These are phyloP conservation scores for Malania oleifera DNA, from an alignment of 164 flowering plant species.

Conservation along the genomic window DNA sequence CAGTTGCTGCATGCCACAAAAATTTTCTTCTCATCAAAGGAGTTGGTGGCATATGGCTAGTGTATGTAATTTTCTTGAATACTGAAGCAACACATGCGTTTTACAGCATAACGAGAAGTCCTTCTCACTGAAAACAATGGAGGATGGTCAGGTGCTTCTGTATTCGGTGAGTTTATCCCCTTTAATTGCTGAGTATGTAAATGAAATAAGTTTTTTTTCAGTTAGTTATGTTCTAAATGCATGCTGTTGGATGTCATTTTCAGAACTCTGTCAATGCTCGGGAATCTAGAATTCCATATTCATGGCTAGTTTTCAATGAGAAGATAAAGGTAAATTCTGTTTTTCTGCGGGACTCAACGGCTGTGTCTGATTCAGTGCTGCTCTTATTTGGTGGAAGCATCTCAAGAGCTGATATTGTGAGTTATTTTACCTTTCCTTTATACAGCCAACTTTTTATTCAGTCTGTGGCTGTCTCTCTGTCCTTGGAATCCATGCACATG, in stretches of 20 bases:
- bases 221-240: background rate
- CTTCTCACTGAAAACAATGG: conserved; percentile 82
- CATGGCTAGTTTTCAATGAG: conserved; percentile 96
- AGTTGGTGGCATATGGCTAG: too few species aligned
- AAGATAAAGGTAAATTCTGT: conserved; percentile 89
- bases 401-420: conserved; percentile 57
- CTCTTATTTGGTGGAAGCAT: conserved; percentile 90
- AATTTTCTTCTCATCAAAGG: too few species aligned
- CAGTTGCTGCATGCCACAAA: too few species aligned
- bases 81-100: conserved; percentile 9
- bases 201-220: background rate
- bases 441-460: background rate
- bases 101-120: conserved; percentile 81
- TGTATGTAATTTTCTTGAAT: background rate
- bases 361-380: conserved; percentile 80
- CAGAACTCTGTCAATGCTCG: conserved; percentile 88
- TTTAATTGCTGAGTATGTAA: background rate
- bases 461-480: too few species aligned
- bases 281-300: conserved; percentile 68
- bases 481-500: background rate
- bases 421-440: conserved; percentile 12
- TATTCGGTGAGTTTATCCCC: conserved; percentile 49
- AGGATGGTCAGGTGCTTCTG: conserved; percentile 88
- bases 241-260: conserved; percentile 3
- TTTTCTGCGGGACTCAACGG: conserved; percentile 89